A percentile compares a stretch with the other conserved stretches of the same genome.
phyloP scores from a whole-genome alignment of 1,284 basidiomycete genomes.

The Trichosporon ovoides region DNA sequence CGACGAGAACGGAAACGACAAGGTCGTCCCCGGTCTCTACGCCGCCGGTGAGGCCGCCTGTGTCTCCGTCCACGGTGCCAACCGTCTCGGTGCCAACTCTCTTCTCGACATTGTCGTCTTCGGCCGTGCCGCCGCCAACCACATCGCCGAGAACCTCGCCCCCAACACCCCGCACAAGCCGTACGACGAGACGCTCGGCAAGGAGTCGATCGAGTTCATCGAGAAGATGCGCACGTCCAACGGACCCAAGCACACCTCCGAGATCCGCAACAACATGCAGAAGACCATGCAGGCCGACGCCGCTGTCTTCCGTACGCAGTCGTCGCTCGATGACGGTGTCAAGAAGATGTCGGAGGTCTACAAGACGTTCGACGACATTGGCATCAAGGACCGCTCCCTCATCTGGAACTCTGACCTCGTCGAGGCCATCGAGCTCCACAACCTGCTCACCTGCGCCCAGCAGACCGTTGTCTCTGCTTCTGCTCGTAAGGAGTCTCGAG shows the following conservation, averaged over 20 bases:
- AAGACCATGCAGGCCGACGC: slow-evolving; percentile 97
- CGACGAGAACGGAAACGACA: slow-evolving; percentile 82
- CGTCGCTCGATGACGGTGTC: slow-evolving; percentile 87
- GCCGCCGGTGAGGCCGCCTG: slow-evolving; percentile 98
- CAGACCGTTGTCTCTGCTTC: slow-evolving; percentile 95
- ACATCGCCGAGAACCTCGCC: slow-evolving; percentile 86
- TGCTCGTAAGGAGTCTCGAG: slow-evolving; percentile 93
- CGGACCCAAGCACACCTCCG: slow-evolving; percentile 79
- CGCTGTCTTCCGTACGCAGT: slow-evolving; percentile 87
- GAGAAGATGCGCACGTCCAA: slow-evolving; percentile 80
- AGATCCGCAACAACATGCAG: slow-evolving; percentile 93
- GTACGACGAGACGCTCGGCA: slow-evolving; percentile 81
- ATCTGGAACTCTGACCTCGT: slow-evolving; percentile 99
- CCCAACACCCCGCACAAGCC: slow-evolving; percentile 88
- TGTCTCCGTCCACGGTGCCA: slow-evolving; percentile 98
- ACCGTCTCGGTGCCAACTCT: slow-evolving; percentile 99
- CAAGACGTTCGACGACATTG: slow-evolving; percentile 80
- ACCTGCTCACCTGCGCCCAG: slow-evolving; percentile 88
- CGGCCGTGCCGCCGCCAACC: slow-evolving; percentile 95
- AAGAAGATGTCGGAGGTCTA: slow-evolving; percentile 79
- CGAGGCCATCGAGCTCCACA: slow-evolving; percentile 94
- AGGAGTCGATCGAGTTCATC: slow-evolving; percentile 78
- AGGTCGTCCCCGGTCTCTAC: slow-evolving; percentile 93
- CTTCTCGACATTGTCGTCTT: slow-evolving; percentile 98
- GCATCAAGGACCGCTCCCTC: slow-evolving; percentile 96